Evolutionary conservation across 2,329 filamentous ascomycete species (phyloP).

Genomic region (Nectriaceae sp.): DNA sequence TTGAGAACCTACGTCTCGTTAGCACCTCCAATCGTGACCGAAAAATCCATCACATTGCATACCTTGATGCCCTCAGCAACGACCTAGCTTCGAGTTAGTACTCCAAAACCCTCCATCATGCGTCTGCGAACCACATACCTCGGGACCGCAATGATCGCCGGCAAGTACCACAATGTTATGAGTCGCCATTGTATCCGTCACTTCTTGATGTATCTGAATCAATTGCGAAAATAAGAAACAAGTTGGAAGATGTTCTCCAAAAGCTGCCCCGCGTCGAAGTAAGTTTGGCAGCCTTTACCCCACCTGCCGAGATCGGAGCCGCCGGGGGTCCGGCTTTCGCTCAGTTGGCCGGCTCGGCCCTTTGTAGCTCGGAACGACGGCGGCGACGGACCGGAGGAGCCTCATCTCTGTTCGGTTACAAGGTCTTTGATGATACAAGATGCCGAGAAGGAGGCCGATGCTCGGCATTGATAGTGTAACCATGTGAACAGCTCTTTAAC

Average conservation of each 20-base stretch:
- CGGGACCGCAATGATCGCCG: conserved; percentile 83
- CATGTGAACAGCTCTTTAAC: too few relatives aligned
- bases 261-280: conserved; percentile 25
- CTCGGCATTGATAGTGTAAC: too few relatives aligned
- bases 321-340: conserved; percentile 17
- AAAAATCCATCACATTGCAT: conserved; percentile 19
- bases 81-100: conserved; percentile 51
- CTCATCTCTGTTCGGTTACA: too few relatives aligned
- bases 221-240: conserved; percentile 10
- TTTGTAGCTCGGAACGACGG: conserved; percentile 10
- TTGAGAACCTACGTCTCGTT: conserved; percentile 65
- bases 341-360: conserved; percentile 21
- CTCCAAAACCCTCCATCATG: conserved; percentile 5
- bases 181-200: conserved; percentile 55
- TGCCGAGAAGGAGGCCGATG: too few relatives aligned
- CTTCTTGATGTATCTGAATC: background rate
- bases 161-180: conserved; percentile 81
- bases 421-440: too few relatives aligned
- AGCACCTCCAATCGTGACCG: conserved; percentile 1
- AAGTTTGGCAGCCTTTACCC: conserved; percentile 23
- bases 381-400: too few relatives aligned
- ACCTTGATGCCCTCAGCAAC: conserved; percentile 86
- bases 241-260: conserved; percentile 8
- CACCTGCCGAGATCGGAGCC: conserved; percentile 42
- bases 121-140: conserved; percentile 57